These are phyloP conservation scores for Ophiostoma ulmi DNA, from an alignment of 2,329 filamentous ascomycete species.

Conservation along the genomic window DNA sequence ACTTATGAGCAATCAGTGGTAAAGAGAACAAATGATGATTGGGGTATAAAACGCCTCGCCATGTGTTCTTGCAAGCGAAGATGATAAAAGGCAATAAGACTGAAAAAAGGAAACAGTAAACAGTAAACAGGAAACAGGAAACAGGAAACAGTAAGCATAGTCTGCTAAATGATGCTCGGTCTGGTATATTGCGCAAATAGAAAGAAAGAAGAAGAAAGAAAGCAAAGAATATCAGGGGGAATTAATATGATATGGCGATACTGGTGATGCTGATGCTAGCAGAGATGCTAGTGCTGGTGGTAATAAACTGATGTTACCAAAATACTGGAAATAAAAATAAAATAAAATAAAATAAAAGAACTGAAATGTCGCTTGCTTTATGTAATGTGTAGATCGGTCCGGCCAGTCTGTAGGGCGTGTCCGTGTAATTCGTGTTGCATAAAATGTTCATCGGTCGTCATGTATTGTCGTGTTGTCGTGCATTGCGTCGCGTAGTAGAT, in stretches of 20 bases:
- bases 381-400: too few relatives aligned
- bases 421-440: neutral
- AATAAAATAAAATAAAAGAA: neutral
- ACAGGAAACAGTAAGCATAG: neutral
- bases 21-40: neutral
- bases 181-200: neutral
- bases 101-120: neutral
- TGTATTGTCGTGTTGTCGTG: neutral
- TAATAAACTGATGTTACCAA: neutral
- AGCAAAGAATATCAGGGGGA: neutral
- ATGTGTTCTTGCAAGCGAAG: neutral
- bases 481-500: neutral
- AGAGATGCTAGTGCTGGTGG: neutral
- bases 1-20: neutral
- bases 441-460: neutral
- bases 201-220: neutral
- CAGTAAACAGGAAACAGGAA: neutral
- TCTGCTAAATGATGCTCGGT: neutral
- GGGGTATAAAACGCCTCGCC: constrained; percentile 22
- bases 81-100: neutral
- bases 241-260: neutral
- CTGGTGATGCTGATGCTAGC: neutral
- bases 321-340: neutral
- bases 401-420: neutral
- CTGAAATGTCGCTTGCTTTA: neutral